A percentile compares a stretch with the other conserved stretches of the same genome.
Conservation (phyloP, 2,329 filamentous ascomycete genomes). For the Neofusicoccum laricinum region DNA sequence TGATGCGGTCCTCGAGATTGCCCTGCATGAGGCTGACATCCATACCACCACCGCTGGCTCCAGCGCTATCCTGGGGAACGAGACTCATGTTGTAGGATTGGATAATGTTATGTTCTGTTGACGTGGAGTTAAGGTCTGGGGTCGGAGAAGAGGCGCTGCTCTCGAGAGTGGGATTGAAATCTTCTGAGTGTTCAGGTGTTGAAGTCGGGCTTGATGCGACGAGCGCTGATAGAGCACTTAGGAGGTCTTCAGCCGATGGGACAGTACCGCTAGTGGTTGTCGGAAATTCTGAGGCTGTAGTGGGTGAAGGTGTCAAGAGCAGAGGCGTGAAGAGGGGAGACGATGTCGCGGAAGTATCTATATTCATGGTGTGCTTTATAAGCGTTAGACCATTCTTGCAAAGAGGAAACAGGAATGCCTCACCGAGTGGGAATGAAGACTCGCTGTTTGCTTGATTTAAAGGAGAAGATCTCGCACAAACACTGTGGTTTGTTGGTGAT, state of each 20-base stretch:
- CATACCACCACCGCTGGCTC: background rate
- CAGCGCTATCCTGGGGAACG: background rate
- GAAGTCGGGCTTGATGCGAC: background rate
- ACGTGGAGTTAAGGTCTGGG: too few species aligned
- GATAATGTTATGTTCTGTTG: too few species aligned
- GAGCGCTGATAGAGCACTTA: background rate
- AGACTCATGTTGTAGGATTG: background rate
- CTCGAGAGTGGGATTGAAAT: too few species aligned
- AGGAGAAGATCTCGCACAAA: too few species aligned
- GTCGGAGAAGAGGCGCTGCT: too few species aligned
- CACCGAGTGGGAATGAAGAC: background rate
- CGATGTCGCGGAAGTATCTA: background rate
- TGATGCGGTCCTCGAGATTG: background rate
- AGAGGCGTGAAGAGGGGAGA: background rate
- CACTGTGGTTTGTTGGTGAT: background rate
- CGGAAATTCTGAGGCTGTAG: background rate
- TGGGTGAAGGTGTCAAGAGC: background rate
- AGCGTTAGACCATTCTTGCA: background rate
- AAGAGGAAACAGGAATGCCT: background rate
- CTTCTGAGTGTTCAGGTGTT: too few species aligned
- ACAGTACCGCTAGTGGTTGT: background rate
- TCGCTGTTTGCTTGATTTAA: background rate
- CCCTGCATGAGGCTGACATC: background rate
- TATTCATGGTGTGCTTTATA: background rate
- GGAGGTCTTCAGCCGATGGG: background rate